Evolutionary conservation across 805 yeast species (phyloP).

Genomic region (Yamadazyma paraphyllophila): DNA sequence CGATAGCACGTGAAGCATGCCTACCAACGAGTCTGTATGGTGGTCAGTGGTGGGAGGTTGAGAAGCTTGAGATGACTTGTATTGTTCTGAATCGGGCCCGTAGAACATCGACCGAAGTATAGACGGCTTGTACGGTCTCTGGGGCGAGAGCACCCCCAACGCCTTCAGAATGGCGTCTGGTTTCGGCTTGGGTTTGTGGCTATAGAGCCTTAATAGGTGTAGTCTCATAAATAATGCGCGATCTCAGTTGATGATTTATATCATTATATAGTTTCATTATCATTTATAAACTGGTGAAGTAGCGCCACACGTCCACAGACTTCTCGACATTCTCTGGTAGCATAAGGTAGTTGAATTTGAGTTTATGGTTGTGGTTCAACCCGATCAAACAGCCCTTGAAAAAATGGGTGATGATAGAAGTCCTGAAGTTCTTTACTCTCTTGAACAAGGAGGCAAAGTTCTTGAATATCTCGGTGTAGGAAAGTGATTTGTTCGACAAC

Average conservation of each 20-base stretch:
- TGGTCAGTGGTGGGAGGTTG: neutral
- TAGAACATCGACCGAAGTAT: constrained; percentile 29
- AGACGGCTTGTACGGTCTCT: constrained; percentile 30
- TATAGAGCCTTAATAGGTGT: neutral
- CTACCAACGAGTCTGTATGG: neutral
- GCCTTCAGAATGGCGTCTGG: neutral
- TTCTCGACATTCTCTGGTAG: constrained; percentile 30
- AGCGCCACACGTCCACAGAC: constrained; percentile 26
- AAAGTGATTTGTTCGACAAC: constrained; percentile 37
- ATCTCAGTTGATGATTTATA: too few relatives aligned
- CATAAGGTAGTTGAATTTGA: constrained; percentile 35
- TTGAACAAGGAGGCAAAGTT: constrained; percentile 30
- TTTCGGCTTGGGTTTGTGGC: neutral
- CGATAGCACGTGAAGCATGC: constrained; percentile 3
- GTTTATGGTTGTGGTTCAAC: constrained; percentile 22
- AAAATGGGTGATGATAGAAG: constrained; percentile 22
- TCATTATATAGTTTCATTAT: neutral
- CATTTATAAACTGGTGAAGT: constrained; percentile 9
- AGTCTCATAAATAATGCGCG: neutral
- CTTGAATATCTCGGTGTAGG: constrained; percentile 33
- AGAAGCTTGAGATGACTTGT: neutral
- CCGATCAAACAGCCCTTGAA: constrained; percentile 26
- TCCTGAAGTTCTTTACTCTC: constrained; percentile 27
- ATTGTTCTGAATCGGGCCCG: constrained; percentile 25
- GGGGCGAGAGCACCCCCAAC: neutral